Conservation (phyloP, 2,329 filamentous ascomycete species). For the Diaporthe sp. region DNA sequence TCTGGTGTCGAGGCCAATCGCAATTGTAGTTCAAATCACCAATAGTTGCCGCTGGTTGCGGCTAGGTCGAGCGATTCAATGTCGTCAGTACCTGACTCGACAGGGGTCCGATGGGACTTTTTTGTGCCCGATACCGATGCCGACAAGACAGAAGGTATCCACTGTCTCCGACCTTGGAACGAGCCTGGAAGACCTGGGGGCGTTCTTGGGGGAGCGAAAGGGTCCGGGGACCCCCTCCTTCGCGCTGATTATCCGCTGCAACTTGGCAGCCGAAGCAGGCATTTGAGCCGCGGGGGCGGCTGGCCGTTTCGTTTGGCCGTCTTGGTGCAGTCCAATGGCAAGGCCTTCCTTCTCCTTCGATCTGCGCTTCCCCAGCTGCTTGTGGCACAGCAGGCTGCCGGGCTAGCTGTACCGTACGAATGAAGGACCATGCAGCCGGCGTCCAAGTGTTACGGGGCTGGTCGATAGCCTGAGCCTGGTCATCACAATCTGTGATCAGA, state of each 20-base stretch:
- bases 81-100: slow-evolving; percentile 29
- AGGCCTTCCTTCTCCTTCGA: neutral
- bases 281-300: slow-evolving; percentile 11
- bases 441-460: slow-evolving; percentile 22
- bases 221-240: slow-evolving; percentile 3
- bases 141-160: neutral
- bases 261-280: slow-evolving; percentile 11
- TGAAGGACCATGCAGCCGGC: slow-evolving; percentile 29
- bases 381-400: slow-evolving; percentile 23
- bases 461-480: slow-evolving; percentile 17
- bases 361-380: neutral
- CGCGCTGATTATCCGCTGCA: slow-evolving; percentile 16
- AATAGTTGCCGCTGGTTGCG: slow-evolving; percentile 9
- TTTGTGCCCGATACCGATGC: slow-evolving; percentile 22
- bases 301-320: slow-evolving; percentile 28
- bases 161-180: neutral
- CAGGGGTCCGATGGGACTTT: neutral
- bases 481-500: neutral
- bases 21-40: slow-evolving; percentile 7
- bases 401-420: neutral
- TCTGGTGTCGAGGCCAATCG: slow-evolving; percentile 1
- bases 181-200: neutral
- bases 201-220: neutral
- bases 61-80: slow-evolving; percentile 19
- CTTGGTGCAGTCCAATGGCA: slow-evolving; percentile 15